phyloP scores from a whole-genome alignment of 1,284 basidiomycete genomes.

The Apiotrichum brassicae region DNA sequence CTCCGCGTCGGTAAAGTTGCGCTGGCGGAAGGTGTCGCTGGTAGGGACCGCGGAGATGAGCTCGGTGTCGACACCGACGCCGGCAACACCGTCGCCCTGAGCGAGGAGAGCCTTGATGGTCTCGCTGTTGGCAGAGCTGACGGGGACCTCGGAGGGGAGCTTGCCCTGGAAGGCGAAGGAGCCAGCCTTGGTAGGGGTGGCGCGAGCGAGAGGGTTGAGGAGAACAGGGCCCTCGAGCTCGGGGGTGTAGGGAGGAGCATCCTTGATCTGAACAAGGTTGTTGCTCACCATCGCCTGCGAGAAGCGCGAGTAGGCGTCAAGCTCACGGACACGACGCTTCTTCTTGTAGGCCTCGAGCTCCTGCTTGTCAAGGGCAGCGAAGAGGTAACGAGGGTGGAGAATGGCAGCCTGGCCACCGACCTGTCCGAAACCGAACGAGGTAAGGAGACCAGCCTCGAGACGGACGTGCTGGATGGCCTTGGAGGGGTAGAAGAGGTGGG shows the following conservation, averaged over 20 bases:
- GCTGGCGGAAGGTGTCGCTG: slow-evolving; percentile 77
- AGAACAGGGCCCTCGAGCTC: slow-evolving; percentile 85
- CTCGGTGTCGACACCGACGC: slow-evolving; percentile 54
- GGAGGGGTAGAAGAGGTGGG: slow-evolving; percentile 93
- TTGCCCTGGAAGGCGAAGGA: slow-evolving; percentile 72
- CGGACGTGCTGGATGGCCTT: slow-evolving; percentile 90
- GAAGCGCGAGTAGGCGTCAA: slow-evolving; percentile 84
- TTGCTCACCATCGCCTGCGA: slow-evolving; percentile 90
- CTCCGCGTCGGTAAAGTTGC: slow-evolving; percentile 91
- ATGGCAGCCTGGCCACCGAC: slow-evolving; percentile 88
- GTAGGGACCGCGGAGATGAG: slow-evolving; percentile 88
- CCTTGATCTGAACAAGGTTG: slow-evolving; percentile 92
- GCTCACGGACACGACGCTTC: slow-evolving; percentile 63
- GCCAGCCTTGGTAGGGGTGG: slow-evolving; percentile 76
- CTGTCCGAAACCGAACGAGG: slow-evolving; percentile 99
- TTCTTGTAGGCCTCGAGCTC: slow-evolving; percentile 68
- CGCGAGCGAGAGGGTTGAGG: slow-evolving; percentile 87
- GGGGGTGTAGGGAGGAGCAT: slow-evolving; percentile 78
- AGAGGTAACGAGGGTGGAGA: slow-evolving; percentile 84
- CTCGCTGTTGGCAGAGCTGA: slow-evolving; percentile 63
- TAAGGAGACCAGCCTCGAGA: slow-evolving; percentile 84
- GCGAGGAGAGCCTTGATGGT: slow-evolving; percentile 52
- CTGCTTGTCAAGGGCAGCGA: slow-evolving; percentile 69
- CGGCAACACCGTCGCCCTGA: slow-evolving; percentile 26
- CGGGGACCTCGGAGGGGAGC: slow-evolving; percentile 53